Base-by-base conservation (phyloP, 2,329 filamentous ascomycete genomes). In the Fusarium duplospermum region DNA sequence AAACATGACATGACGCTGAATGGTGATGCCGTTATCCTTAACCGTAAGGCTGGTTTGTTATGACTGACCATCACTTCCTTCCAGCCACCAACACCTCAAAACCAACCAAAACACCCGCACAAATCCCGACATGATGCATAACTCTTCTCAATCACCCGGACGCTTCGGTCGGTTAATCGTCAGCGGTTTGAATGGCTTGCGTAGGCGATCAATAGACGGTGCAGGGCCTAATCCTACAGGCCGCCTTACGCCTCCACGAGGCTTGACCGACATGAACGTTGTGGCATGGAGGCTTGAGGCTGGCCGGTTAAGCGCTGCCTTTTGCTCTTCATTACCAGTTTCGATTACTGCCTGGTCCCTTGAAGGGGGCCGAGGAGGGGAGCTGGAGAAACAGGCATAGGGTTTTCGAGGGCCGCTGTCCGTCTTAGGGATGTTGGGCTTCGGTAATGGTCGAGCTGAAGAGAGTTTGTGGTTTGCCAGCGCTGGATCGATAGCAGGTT, bases 311-410 rank as follows among this genome's bases (percentile, higher is more conserved):
- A 76, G 66, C 8, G 82, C 78, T 6, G 80, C 75, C 35, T 79
- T 78, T 20, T 79, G 72, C 2, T 71, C 76, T 7, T 78, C 61
- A n/a, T 79, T 70, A 13, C 71, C 70, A 13, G 79, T 74, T 31
- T 78, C 73, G 31, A 72, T 68, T 20, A 75, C 50, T 63, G 66
- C 58, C 66, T 76, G 62, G 69, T 75, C 70, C 5, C 76, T 74
- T 7, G 76, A 76, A 4, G 70, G 35, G 3, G 80, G 78, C n/a
- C 79, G 77, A 4, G 83, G 79, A 5, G 89, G 89, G 20, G 89
- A 89, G 80, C 89, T 91, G 0, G 89, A 91, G 76, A 91, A 90
- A 70, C 86, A 87, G 1, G 85, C 79, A 73, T 93, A 93, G 9
- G 82, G 81, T 60, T 86, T 81, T 3, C 80, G 80, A 9, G 81